Base-by-base conservation (phyloP, 2,329 filamentous ascomycete genomes). In the Ceratocystis albifundus region DNA sequence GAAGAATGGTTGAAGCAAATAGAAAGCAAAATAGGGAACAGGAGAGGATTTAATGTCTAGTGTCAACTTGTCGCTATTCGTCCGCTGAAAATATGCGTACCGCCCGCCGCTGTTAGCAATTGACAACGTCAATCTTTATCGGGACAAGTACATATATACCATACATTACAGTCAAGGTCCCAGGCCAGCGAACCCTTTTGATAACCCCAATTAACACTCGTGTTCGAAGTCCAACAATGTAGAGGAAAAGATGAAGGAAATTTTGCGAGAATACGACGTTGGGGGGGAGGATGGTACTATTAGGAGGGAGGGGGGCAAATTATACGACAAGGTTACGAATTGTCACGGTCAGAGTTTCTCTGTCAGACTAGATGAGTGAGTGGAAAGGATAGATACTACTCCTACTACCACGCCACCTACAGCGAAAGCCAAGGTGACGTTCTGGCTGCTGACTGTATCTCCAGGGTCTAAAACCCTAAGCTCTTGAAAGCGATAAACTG, bases 111-210 rank as follows among this genome's bases (percentile, higher is more conserved):
- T 41, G 8, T 17, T 59, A 59, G 53, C 25, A n/a, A 59, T 20
- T 59, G 53, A 17, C 53, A 32, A 59, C 32, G 53, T 59, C 22
- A 59, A 59, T 59, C 53, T 59, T 36, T 17, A 59, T 59, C 53
- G 32, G 28, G 53, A 32, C 53, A 41, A 12, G 8, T 12, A 41
- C 32, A 36, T 36, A 36, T 36, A 36, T 36, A 36, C 32, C 12
- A 36, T 36, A 36, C 32, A 36, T 36, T 36, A 36, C 36, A 36
- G 17, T 12, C 25, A 57, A 32, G 25, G 25, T 25, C 48, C 48
- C 1, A 53, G 48, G 48, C 48, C 45, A 2, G 20, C 48, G 20
- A 25, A 59, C 53, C 53, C 53, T 32, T 30, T 17, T n/a, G 28
- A 59, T 59, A 59, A 59, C 53, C 53, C 53, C 28, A 59, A 32